Evolutionary conservation across 2,329 filamentous ascomycete species (phyloP).

Genomic region (Ophiostoma triangulosporum): DNA sequence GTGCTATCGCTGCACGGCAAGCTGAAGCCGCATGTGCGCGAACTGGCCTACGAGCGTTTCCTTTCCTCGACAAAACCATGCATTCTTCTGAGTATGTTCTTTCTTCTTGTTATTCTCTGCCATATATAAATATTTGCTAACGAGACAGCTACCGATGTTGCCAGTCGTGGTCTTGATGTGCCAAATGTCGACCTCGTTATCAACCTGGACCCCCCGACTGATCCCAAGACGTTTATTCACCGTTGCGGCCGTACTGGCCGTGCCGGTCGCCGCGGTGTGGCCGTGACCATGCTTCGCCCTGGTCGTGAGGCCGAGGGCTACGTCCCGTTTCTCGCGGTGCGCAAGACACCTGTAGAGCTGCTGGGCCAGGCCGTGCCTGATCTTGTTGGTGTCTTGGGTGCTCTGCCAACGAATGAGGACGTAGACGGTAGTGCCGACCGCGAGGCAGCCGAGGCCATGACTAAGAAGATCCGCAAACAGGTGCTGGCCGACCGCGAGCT

Average conservation of each 20-base stretch:
- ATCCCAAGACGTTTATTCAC: slow-evolving; percentile 92
- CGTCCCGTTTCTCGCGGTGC: slow-evolving; percentile 69
- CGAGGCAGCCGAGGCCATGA: slow-evolving; percentile 38
- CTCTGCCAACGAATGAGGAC: slow-evolving; percentile 2
- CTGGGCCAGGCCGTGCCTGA: slow-evolving; percentile 42
- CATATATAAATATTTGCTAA: background rate
- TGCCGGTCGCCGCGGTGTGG: slow-evolving; percentile 74
- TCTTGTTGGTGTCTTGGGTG: slow-evolving; percentile 32
- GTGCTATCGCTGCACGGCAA: slow-evolving; percentile 84
- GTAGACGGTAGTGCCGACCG: slow-evolving; percentile 3
- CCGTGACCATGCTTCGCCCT: slow-evolving; percentile 72
- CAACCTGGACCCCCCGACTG: slow-evolving; percentile 70
- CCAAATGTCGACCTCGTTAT: slow-evolving; percentile 83
- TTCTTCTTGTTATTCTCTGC: background rate
- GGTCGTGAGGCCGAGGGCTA: slow-evolving; percentile 76
- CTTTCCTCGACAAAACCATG: slow-evolving; percentile 59
- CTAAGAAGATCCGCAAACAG: slow-evolving; percentile 19
- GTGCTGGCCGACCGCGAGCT: slow-evolving; percentile 48
- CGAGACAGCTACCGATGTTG: slow-evolving; percentile 56
- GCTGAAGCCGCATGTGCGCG: slow-evolving; percentile 72
- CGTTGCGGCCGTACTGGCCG: slow-evolving; percentile 80
- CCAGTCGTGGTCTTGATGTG: slow-evolving; percentile 81
- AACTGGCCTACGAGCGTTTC: slow-evolving; percentile 78
- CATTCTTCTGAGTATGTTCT: slow-evolving; percentile 53
- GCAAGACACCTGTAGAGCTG: slow-evolving; percentile 67